These are phyloP conservation scores for Daedaleopsis sinensis DNA, from an alignment of 768 basidiomycete genomes.

Conservation along the genomic window DNA sequence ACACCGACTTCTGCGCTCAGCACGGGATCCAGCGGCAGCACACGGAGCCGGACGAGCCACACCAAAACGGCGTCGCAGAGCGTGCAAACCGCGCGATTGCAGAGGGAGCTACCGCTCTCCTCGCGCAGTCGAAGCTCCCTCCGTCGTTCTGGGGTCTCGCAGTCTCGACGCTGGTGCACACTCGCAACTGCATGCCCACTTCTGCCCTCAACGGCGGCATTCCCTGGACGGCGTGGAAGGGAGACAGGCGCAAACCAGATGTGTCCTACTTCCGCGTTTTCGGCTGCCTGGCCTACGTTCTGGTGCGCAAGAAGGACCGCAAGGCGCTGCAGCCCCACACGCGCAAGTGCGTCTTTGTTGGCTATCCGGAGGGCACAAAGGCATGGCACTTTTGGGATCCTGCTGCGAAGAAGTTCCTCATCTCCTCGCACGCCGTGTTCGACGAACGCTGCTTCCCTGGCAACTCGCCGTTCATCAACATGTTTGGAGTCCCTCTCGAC, in stretches of 20 bases:
- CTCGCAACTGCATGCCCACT: slow-evolving; percentile 4
- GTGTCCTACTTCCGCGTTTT: slow-evolving; percentile 35
- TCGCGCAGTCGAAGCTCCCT: slow-evolving; percentile 9
- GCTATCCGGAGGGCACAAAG: slow-evolving; percentile 5
- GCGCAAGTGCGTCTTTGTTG: slow-evolving; percentile 37
- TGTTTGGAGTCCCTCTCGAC: too few species aligned
- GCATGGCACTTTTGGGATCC: slow-evolving; percentile 11
- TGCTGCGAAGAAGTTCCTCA: slow-evolving; percentile 15
- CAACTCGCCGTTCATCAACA: slow-evolving; percentile 10
- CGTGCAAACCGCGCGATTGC: slow-evolving; percentile 13
- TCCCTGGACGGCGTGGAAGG: not conserved
- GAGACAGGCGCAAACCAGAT: slow-evolving; percentile 25
- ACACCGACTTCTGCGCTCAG: slow-evolving; percentile 18
- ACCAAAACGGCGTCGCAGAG: slow-evolving; percentile 27
- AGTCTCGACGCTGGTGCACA: slow-evolving; percentile 3
- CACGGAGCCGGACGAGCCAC: slow-evolving; percentile 18
- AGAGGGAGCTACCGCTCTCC: slow-evolving; percentile 4
- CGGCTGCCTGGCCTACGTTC: slow-evolving; percentile 36
- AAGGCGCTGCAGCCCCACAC: slow-evolving; percentile 24
- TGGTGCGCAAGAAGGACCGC: slow-evolving; percentile 38
- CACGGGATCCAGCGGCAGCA: slow-evolving; percentile 23
- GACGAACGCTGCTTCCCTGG: slow-evolving; percentile 13
- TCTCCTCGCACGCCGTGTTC: slow-evolving; percentile 15
- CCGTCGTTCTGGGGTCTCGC: slow-evolving; percentile 1
- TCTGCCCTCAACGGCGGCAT: not conserved